A percentile compares a stretch with the other conserved stretches of the same genome.
phyloP scores from a whole-genome alignment of 495 filamentous ascomycete genomes.

The Daldinia caldariorum region DNA sequence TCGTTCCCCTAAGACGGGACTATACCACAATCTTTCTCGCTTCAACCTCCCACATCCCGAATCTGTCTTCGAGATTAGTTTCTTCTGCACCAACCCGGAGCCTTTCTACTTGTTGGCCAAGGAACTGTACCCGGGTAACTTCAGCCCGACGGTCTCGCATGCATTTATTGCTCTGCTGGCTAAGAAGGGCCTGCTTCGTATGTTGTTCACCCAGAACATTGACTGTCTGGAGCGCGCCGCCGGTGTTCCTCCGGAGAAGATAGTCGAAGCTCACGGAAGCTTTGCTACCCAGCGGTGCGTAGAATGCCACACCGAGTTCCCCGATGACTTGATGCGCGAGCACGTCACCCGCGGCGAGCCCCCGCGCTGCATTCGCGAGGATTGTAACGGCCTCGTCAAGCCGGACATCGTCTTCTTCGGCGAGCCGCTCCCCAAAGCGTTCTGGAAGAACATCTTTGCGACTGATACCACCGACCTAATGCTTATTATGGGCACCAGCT shows the following conservation, averaged over 20 bases:
- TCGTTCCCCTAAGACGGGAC: slow-evolving; percentile 76
- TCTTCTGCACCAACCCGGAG: slow-evolving; percentile 82
- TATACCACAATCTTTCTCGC: slow-evolving; percentile 84
- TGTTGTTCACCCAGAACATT: slow-evolving; percentile 97
- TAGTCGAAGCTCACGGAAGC: slow-evolving; percentile 94
- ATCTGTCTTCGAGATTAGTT: slow-evolving; percentile 84
- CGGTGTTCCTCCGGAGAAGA: slow-evolving; percentile 80
- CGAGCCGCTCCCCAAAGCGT: slow-evolving; percentile 73
- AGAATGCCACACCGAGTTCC: slow-evolving; percentile 78
- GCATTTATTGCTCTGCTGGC: slow-evolving; percentile 77
- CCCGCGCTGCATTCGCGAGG: slow-evolving; percentile 66
- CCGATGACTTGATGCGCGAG: slow-evolving; percentile 75
- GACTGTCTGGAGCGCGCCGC: slow-evolving; percentile 92
- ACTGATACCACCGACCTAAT: slow-evolving; percentile 76
- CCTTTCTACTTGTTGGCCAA: slow-evolving; percentile 93
- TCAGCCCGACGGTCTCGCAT: slow-evolving; percentile 75
- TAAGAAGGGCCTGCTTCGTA: slow-evolving; percentile 78
- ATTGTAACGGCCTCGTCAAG: slow-evolving; percentile 87
- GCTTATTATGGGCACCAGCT: slow-evolving; percentile 91
- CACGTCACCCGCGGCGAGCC: slow-evolving; percentile 70
- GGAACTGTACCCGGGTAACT: slow-evolving; percentile 93
- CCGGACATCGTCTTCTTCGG: slow-evolving; percentile 98
- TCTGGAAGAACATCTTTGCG: slow-evolving; percentile 67
- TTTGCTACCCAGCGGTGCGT: slow-evolving; percentile 92
- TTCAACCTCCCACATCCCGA: slow-evolving; percentile 85